Evolutionary conservation across 176 grass and related monocot species (phyloP).

Genomic region (Dactylis glomerata): DNA sequence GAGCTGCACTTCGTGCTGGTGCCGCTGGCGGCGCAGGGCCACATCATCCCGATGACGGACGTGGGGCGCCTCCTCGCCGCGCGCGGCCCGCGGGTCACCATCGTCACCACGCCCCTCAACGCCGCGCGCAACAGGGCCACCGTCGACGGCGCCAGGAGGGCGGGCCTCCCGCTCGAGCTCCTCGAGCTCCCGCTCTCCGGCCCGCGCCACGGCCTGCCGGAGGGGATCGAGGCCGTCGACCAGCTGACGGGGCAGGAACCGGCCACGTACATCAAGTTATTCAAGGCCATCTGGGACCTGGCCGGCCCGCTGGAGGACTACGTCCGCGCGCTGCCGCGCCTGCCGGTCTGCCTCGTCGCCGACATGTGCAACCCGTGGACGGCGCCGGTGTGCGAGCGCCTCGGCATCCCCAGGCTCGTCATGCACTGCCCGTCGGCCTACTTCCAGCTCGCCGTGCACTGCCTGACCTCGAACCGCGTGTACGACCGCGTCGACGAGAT

Average conservation of each 20-base stretch:
- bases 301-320: constrained; percentile 35
- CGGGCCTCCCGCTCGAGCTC: constrained; percentile 35
- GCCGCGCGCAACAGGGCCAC: constrained; percentile 29
- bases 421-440: constrained; percentile 40
- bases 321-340: constrained; percentile 1
- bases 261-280: neutral
- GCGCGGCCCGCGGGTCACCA: constrained; percentile 29
- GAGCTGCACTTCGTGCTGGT: constrained; percentile 50
- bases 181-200: constrained; percentile 38
- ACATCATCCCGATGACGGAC: constrained; percentile 58
- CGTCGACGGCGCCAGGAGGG: neutral
- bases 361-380: constrained; percentile 33
- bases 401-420: constrained; percentile 19
- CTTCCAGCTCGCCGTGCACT: constrained; percentile 32
- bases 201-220: constrained; percentile 22
- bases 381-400: neutral
- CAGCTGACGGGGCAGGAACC: neutral
- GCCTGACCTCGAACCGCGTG: constrained; percentile 15
- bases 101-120: constrained; percentile 53
- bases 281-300: constrained; percentile 19
- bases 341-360: constrained; percentile 31
- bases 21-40: constrained; percentile 48
- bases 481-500: constrained; percentile 24
- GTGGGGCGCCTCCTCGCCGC: constrained; percentile 41
- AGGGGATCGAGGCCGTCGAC: constrained; percentile 38